Evolutionary conservation across 306 rosid species (phyloP).

Genomic region (Glycine tomentella): DNA sequence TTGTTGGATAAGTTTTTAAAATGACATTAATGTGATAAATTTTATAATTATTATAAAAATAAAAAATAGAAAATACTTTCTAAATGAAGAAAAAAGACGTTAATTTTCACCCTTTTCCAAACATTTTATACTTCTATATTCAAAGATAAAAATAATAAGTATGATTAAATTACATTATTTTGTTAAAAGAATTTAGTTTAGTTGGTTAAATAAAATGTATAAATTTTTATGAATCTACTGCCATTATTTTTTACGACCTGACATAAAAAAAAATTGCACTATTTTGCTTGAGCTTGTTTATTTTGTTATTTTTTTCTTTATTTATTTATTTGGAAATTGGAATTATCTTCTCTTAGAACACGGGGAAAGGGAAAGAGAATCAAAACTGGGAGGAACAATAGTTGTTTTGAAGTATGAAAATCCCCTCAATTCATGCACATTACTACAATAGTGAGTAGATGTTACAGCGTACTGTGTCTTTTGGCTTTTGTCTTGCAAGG

Average conservation of each 20-base stretch:
- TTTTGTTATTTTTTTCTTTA: not conserved
- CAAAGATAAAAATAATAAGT: not conserved
- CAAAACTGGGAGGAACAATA: not conserved
- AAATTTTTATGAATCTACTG: too few relatives aligned
- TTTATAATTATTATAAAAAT: not conserved
- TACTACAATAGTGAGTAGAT: constrained; percentile 13
- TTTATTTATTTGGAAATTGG: too few relatives aligned
- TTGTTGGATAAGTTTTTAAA: not conserved
- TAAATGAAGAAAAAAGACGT: not conserved
- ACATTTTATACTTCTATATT: not conserved
- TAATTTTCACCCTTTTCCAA: not conserved
- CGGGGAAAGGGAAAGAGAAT: not conserved
- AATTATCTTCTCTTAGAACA: too few relatives aligned
- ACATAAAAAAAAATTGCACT: not conserved
- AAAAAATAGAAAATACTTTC: not conserved
- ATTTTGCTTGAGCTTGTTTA: not conserved
- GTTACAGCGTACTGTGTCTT: constrained; percentile 40
- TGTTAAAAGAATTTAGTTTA: not conserved
- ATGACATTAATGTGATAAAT: not conserved
- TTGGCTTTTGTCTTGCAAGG: constrained; percentile 44
- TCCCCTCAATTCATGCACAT: constrained; percentile 41
- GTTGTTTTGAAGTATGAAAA: constrained; percentile 19
- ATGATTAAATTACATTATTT: not conserved
- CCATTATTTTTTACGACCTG: too few relatives aligned
- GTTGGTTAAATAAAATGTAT: too few relatives aligned